Evolutionary conservation across 2,329 filamentous ascomycete genomes (phyloP).

Genomic region (Dendryphion nanum): DNA sequence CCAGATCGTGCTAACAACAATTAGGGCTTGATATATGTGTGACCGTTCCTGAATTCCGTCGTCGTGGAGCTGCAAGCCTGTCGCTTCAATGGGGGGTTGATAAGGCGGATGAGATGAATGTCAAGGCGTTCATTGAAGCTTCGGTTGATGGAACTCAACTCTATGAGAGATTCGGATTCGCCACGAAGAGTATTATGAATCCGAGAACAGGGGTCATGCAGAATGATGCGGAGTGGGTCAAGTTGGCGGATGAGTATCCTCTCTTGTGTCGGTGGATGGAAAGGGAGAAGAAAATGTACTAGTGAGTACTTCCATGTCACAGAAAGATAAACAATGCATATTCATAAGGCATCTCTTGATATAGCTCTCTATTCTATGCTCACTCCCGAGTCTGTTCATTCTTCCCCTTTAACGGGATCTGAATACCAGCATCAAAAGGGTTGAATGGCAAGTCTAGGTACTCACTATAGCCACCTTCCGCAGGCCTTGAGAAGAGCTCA

Average conservation of each 20-base stretch:
- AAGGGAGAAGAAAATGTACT: conserved; percentile 33
- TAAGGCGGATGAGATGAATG: conserved; percentile 30
- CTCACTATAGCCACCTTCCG: background rate
- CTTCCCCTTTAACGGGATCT: background rate
- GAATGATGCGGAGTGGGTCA: conserved; percentile 1
- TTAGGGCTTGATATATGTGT: conserved; percentile 1
- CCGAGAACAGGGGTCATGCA: background rate
- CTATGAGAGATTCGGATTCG: conserved; percentile 34
- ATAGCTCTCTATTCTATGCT: too few species aligned
- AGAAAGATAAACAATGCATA: too few species aligned
- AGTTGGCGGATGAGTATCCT: conserved; percentile 1
- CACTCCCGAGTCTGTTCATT: too few species aligned
- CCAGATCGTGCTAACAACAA: background rate
- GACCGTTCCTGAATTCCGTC: conserved; percentile 28
- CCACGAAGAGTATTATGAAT: conserved; percentile 4
- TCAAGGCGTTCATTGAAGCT: conserved; percentile 37
- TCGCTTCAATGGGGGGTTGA: conserved; percentile 29
- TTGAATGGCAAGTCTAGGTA: background rate
- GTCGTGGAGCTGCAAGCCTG: conserved; percentile 31
- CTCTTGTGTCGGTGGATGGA: conserved; percentile 2
- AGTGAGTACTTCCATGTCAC: too few species aligned
- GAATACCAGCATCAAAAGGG: background rate
- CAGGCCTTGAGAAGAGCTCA: background rate
- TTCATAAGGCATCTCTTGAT: too few species aligned
- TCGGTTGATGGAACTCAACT: conserved; percentile 29